These are phyloP conservation scores for Russula vinacea DNA, from an alignment of 768 basidiomycete species.

Conservation along the genomic window DNA sequence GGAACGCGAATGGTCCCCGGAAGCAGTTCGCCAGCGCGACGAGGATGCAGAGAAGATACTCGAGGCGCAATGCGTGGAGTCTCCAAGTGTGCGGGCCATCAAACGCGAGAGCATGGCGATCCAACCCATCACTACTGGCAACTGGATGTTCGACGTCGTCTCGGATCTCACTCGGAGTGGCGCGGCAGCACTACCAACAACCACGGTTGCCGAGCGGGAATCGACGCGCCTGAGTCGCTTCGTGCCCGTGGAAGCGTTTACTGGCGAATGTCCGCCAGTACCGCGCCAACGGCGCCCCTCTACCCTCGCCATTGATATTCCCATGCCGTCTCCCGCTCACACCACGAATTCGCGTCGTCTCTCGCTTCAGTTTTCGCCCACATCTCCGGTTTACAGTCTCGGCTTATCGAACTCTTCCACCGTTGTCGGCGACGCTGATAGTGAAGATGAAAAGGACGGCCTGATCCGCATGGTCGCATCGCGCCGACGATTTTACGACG, in stretches of 20 bases:
- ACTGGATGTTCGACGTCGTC: constrained; percentile 84
- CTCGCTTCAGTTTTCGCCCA: constrained; percentile 68
- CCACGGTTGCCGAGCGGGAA: constrained; percentile 33
- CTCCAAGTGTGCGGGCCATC: constrained; percentile 33
- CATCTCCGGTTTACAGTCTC: constrained; percentile 33
- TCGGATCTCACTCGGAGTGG: constrained; percentile 53
- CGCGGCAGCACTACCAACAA: constrained; percentile 32
- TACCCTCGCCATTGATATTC: constrained; percentile 42
- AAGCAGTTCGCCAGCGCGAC: constrained; percentile 36
- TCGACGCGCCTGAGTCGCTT: constrained; percentile 38
- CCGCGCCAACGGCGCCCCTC: constrained; percentile 38
- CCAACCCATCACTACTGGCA: constrained; percentile 61
- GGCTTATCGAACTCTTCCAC: constrained; percentile 34
- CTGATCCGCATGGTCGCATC: constrained; percentile 30
- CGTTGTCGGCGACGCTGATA: constrained; percentile 39
- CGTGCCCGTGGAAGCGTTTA: constrained; percentile 39
- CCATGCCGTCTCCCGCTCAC: constrained; percentile 38
- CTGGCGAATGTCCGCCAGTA: constrained; percentile 20
- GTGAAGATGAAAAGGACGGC: constrained; percentile 45
- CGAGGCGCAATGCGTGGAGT: constrained; percentile 45
- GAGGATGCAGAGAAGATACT: constrained; percentile 48
- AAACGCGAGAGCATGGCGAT: constrained; percentile 48
- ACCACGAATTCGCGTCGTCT: constrained; percentile 41
- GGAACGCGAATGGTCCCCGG: constrained; percentile 31
- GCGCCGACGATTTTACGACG: constrained; percentile 17